Base-by-base conservation (phyloP, 495 filamentous ascomycete species). In the Usnea hakonensis region DNA sequence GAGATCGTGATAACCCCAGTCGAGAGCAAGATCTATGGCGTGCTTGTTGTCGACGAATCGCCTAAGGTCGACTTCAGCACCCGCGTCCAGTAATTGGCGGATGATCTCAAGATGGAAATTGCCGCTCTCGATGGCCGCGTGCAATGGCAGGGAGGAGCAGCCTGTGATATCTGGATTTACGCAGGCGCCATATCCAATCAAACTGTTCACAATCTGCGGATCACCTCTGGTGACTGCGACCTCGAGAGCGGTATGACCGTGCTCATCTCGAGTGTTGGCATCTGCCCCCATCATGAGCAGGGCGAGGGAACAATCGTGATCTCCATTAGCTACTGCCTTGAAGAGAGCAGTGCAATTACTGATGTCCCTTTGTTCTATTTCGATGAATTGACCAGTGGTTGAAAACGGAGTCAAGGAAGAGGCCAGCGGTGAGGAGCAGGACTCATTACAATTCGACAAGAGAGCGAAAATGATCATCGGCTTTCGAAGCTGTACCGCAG, bases 221-320 rank as follows among this genome's bases (percentile, higher is more conserved):
- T n/a, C 28, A n/a, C 46, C 35, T 36, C 58, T 19, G 37, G 14
- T 36, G 21, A 26, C 58, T 40, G 58, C 58, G 23, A 52, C 33
- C 26, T 61, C 58, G 40, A 61, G 41, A 10, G 52, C 37, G 40
- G 58, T 36, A 54, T 61, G 58, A 0, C 58, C 58, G 40, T 61
- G 35, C 1, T 44, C 44, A 54, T 61, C 43, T 3, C 35, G 44
- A 17, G 2, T 26, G 28, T 61, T 40, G 28, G 58, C 43, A 36
- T 61, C 58, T 11, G 58, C 58, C 19, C 46, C 58, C 11, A 4
- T 11, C 3, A 9, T 6, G 21, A 61, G 43, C 3, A 61, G 58
- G 26, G n/a, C 28, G 17, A 26, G 9, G 23, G 44, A 61, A 30
- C 58, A 61, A 36, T 0, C 9, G 13, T 61, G 33, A 33, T 54